Conservation (phyloP, 176 grass and related monocot species). For the Neostapfia colusana region DNA sequence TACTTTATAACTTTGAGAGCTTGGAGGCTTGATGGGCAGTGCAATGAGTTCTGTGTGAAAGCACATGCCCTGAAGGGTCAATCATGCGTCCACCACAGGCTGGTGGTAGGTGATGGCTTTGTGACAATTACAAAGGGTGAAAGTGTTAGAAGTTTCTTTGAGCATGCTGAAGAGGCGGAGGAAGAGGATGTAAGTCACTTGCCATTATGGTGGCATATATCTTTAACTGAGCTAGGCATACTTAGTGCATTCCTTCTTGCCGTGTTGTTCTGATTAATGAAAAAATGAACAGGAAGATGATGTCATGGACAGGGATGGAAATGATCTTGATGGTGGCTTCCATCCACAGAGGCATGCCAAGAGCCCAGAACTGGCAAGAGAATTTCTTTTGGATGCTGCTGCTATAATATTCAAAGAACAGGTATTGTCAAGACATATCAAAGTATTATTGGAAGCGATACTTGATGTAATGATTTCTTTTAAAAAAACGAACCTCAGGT, state of each 20-base stretch:
- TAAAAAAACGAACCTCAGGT: neutral
- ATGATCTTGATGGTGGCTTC: conserved; percentile 72
- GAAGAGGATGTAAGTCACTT: conserved; percentile 87
- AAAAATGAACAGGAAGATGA: conserved; percentile 82
- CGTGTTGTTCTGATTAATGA: conserved; percentile 34
- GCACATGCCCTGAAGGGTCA: conserved; percentile 94
- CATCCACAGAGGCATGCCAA: conserved; percentile 93
- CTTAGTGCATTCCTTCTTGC: conserved; percentile 31
- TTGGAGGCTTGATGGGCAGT: conserved; percentile 68
- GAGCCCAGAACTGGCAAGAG: conserved; percentile 93
- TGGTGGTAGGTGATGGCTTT: conserved; percentile 80
- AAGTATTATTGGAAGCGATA: conserved; percentile 9
- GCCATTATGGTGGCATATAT: conserved; percentile 37
- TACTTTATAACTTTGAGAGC: conserved; percentile 76
- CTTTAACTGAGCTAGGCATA: conserved; percentile 48
- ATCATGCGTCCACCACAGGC: conserved; percentile 79
- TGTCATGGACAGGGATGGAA: conserved; percentile 84
- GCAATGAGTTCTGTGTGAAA: conserved; percentile 72
- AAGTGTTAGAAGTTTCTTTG: conserved; percentile 83
- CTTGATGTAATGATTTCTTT: conserved; percentile 30
- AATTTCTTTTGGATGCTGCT: conserved; percentile 95
- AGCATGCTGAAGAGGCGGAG: conserved; percentile 95
- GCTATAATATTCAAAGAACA: conserved; percentile 98
- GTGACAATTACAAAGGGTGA: conserved; percentile 84
- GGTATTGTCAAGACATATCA: conserved; percentile 41